These are phyloP conservation scores for Capronia coronata DNA, from an alignment of 2,329 filamentous ascomycete genomes.

Conservation along the genomic window DNA sequence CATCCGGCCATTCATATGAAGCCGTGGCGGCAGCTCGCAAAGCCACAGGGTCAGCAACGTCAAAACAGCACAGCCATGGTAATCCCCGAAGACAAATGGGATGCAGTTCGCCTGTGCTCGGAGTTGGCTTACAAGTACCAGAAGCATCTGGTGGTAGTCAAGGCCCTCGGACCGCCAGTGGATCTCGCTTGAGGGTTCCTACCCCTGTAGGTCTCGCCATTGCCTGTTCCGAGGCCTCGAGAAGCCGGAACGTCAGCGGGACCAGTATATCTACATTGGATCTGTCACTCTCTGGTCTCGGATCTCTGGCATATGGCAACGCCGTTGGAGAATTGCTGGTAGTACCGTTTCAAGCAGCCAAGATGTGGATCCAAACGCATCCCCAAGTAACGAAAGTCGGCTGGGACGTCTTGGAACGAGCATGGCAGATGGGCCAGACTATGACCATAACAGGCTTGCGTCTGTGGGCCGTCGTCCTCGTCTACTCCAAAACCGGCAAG, in stretches of 20 bases:
- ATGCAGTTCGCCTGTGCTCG: conserved; percentile 14
- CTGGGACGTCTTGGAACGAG: conserved; percentile 11
- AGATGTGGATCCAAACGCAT: conserved; percentile 23
- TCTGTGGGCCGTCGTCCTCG: conserved; percentile 21
- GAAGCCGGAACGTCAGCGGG: conserved; percentile 13
- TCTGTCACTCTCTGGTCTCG: conserved; percentile 12
- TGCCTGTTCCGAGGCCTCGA: conserved; percentile 5
- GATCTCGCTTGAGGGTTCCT: conserved; percentile 12
- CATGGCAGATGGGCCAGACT: conserved; percentile 22
- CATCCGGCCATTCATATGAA: background rate
- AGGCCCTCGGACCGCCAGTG: conserved; percentile 3
- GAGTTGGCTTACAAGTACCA: background rate
- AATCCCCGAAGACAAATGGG: conserved; percentile 13
- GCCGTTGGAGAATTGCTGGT: conserved; percentile 15
- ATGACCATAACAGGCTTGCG: conserved; percentile 17
- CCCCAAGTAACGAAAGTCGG: conserved; percentile 14
- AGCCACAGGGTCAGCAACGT: conserved; percentile 4
- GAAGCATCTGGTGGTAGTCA: background rate
- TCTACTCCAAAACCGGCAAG: conserved; percentile 26
- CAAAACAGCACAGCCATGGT: background rate
- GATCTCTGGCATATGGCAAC: conserved; percentile 2
- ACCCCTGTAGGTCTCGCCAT: conserved; percentile 14
- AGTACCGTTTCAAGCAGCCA: conserved; percentile 18
- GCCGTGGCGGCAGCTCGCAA: conserved; percentile 9
- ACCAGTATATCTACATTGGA: conserved; percentile 15